Percentiles rank a stretch among this genome's conserved stretches.
Evolutionary conservation across 2,329 filamentous ascomycete genomes (phyloP).

Genomic region (Curvularia verruculosa): DNA sequence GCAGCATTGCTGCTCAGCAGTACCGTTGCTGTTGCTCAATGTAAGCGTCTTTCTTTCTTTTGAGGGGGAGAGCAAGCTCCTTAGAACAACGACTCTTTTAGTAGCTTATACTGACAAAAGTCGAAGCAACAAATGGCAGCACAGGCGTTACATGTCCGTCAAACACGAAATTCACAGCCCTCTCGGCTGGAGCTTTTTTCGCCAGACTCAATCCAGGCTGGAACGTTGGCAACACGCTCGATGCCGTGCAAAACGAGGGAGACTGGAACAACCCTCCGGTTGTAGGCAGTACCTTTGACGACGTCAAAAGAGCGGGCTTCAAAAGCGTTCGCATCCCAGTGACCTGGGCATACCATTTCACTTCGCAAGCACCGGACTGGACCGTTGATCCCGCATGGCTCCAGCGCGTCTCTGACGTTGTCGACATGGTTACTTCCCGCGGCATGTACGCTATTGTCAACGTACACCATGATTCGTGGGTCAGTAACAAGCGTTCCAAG

Average conservation of each 20-base stretch:
- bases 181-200: conserved; percentile 57
- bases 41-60: conserved; percentile 2
- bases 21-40: conserved; percentile 21
- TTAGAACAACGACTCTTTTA: background rate
- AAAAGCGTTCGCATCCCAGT: conserved; percentile 65
- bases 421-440: conserved; percentile 61
- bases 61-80: background rate
- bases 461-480: conserved; percentile 65
- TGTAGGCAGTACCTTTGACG: conserved; percentile 57
- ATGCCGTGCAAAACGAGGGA: conserved; percentile 62
- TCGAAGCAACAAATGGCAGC: conserved; percentile 21
- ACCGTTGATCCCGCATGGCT: conserved; percentile 62
- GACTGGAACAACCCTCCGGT: conserved; percentile 65
- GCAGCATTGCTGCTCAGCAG: conserved; percentile 24
- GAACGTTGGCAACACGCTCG: conserved; percentile 67
- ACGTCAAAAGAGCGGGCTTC: conserved; percentile 61
- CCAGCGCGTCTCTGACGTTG: conserved; percentile 62
- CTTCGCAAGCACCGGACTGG: conserved; percentile 58
- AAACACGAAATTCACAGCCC: conserved; percentile 51
- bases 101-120: background rate
- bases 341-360: conserved; percentile 65
- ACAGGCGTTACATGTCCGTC: conserved; percentile 44
- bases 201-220: conserved; percentile 61
- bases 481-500: conserved; percentile 11
- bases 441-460: conserved; percentile 63